phyloP scores from a whole-genome alignment of 164 flowering plant species.

The Macadamia tetraphylla region DNA sequence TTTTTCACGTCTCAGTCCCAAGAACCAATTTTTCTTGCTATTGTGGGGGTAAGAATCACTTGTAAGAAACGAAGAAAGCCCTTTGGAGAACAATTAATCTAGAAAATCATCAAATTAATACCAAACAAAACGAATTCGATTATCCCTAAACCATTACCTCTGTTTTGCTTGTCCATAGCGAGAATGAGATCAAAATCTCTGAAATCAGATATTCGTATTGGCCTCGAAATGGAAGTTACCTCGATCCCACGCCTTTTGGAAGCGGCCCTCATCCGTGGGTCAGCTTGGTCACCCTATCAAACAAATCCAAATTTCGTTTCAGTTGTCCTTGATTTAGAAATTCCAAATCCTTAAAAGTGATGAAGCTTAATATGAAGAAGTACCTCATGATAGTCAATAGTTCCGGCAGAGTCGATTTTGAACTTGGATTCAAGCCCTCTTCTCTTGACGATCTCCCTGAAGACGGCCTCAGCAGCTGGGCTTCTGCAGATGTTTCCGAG shows the following conservation, averaged over 20 bases:
- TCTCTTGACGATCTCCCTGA: constrained; percentile 62
- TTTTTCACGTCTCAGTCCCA: no score
- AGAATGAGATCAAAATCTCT: constrained; percentile 41
- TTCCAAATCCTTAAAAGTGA: no score
- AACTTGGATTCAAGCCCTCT: constrained; percentile 58
- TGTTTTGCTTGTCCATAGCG: constrained; percentile 92
- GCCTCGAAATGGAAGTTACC: constrained; percentile 90
- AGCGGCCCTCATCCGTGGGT: constrained; percentile 88
- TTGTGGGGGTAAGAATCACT: no score
- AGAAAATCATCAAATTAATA: no score
- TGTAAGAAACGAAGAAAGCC: no score
- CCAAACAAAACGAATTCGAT: no score
- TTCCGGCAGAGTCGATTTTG: constrained; percentile 92
- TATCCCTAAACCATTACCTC: constrained; percentile 34
- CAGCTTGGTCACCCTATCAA: constrained; percentile 71
- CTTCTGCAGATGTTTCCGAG: constrained; percentile 97
- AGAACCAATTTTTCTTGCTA: no score
- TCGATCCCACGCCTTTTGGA: constrained; percentile 79
- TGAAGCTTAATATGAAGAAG: not conserved
- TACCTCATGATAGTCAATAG: constrained; percentile 45
- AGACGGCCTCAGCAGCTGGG: constrained; percentile 97
- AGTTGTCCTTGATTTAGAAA: not conserved
- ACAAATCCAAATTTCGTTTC: no score
- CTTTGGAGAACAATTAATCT: no score
- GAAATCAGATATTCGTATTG: constrained; percentile 30